Percentiles rank a stretch among this genome's conserved stretches.
phyloP scores from a whole-genome alignment of 208 protist genomes.

The Phytomonas serpens region DNA sequence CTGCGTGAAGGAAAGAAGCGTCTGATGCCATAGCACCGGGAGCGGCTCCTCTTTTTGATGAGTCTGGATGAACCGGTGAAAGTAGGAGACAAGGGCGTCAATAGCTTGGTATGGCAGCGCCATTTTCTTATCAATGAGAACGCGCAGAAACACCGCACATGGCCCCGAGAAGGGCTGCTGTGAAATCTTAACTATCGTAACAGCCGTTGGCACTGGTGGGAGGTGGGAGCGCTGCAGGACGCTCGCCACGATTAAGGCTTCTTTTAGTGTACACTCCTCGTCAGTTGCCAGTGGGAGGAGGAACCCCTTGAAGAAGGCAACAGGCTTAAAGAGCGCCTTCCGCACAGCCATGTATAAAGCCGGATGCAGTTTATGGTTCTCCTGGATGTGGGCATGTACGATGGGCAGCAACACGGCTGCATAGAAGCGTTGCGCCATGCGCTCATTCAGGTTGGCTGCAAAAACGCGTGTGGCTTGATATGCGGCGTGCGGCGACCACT shows the following conservation, averaged over 20 bases:
- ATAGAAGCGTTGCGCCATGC: conserved; percentile 96
- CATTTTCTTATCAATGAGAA: conserved; percentile 98
- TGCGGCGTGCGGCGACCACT: conserved; percentile 94
- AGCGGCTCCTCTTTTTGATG: conserved; percentile 75
- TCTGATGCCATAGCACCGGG: conserved; percentile 96
- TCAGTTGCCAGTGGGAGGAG: conserved; percentile 95
- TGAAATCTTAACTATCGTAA: conserved; percentile 93
- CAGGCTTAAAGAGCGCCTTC: conserved; percentile 97
- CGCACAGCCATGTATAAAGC: conserved; percentile 97
- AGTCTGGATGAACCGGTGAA: conserved; percentile 85
- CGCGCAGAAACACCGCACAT: conserved; percentile 92
- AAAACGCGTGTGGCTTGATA: conserved; percentile 96
- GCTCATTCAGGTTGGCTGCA: conserved; percentile 94
- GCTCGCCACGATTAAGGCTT: conserved; percentile 93
- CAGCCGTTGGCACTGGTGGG: conserved; percentile 83
- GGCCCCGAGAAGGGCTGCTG: conserved; percentile 89
- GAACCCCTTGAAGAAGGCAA: conserved; percentile 99
- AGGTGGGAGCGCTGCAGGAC: conserved; percentile 92
- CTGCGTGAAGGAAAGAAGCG: conserved; percentile 92
- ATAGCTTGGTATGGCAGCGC: conserved; percentile 94
- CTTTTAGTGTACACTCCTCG: conserved; percentile 91
- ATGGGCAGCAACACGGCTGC: conserved; percentile 97
- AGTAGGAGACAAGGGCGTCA: conserved; percentile 94
- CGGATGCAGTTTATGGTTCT: conserved; percentile 95
- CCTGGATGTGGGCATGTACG: conserved; percentile 67